Evolutionary conservation across 2,329 filamentous ascomycete genomes (phyloP).

Genomic region (Ciborinia camelliae): DNA sequence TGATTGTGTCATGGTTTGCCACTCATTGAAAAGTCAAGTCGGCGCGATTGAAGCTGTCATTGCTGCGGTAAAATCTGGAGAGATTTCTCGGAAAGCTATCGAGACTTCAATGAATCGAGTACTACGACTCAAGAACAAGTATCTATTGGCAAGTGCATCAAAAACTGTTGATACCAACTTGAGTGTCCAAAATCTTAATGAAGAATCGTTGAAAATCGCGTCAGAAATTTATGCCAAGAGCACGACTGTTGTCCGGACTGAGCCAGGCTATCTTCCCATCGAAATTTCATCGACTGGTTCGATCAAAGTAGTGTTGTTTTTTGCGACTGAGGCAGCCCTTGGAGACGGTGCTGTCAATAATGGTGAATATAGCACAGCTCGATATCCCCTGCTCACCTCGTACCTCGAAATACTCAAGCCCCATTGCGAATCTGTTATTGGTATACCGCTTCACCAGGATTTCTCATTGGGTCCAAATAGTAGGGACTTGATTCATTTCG

Average conservation of each 20-base stretch:
- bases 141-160: slow-evolving; percentile 33
- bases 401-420: slow-evolving; percentile 39
- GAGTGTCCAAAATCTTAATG: slow-evolving; percentile 27
- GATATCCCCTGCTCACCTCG: slow-evolving; percentile 35
- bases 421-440: slow-evolving; percentile 32
- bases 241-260: slow-evolving; percentile 42
- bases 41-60: slow-evolving; percentile 41
- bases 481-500: neutral
- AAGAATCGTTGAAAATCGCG: slow-evolving; percentile 31
- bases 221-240: slow-evolving; percentile 40
- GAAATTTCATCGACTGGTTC: slow-evolving; percentile 28
- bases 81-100: slow-evolving; percentile 37
- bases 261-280: slow-evolving; percentile 36
- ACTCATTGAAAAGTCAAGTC: slow-evolving; percentile 43
- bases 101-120: slow-evolving; percentile 40
- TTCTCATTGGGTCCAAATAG: neutral
- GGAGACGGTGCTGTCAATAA: slow-evolving; percentile 41
- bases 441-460: slow-evolving; percentile 38
- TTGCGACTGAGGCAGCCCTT: slow-evolving; percentile 38
- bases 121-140: slow-evolving; percentile 39
- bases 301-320: slow-evolving; percentile 39
- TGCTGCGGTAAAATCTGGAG: slow-evolving; percentile 39
- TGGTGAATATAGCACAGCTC: slow-evolving; percentile 38
- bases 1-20: slow-evolving; percentile 46
- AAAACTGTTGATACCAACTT: slow-evolving; percentile 22